Conservation (phyloP, 495 filamentous ascomycete genomes). For the Penicillium crystallinum region DNA sequence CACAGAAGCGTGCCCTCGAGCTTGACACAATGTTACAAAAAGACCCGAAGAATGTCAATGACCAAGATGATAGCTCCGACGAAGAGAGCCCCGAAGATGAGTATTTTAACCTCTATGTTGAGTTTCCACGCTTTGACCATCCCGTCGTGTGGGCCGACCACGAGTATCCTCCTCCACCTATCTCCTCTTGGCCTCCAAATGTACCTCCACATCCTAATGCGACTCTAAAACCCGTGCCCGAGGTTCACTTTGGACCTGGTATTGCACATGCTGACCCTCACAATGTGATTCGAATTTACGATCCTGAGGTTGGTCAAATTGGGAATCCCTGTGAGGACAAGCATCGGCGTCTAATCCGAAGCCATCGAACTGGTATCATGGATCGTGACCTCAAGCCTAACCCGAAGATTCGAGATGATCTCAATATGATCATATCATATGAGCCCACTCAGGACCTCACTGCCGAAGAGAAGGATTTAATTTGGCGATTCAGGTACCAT, state of each 20-base stretch:
- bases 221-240: constrained; percentile 68
- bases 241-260: constrained; percentile 77
- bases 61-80: constrained; percentile 29
- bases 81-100: constrained; percentile 46
- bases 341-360: constrained; percentile 84
- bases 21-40: constrained; percentile 25
- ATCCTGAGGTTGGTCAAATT: constrained; percentile 80
- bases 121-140: constrained; percentile 92
- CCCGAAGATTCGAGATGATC: constrained; percentile 89
- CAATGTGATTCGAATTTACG: constrained; percentile 75
- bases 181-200: constrained; percentile 63
- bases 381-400: constrained; percentile 95
- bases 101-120: constrained; percentile 74
- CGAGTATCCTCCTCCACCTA: constrained; percentile 79
- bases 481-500: constrained; percentile 96
- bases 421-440: constrained; percentile 87
- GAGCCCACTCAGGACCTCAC: constrained; percentile 84
- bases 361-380: constrained; percentile 85
- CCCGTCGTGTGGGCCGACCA: constrained; percentile 93
- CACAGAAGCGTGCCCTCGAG: constrained; percentile 31
- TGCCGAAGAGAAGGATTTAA: constrained; percentile 85
- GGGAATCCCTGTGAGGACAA: constrained; percentile 97
- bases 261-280: constrained; percentile 58
- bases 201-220: constrained; percentile 59
- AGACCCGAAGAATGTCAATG: constrained; percentile 11